Evolutionary conservation across 352 stramenopile genomes (phyloP), one percentile per base, ranked within the genome.

Genomic region (Phytophthora citrophthora): DNA sequence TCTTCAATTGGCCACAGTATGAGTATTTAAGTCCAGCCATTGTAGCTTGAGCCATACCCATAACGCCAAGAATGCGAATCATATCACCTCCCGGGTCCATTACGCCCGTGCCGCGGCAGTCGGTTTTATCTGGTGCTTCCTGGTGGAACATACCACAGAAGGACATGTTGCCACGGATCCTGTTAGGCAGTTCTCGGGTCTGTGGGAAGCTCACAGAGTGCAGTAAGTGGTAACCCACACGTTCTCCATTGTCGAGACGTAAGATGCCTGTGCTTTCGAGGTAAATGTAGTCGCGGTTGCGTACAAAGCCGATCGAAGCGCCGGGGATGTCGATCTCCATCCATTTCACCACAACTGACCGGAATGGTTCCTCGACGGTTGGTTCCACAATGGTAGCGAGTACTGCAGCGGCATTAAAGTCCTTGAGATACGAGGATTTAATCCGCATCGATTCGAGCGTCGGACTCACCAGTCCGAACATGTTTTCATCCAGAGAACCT

Each of bases 311-410:
- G 12, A 61, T 43, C 0, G 61, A 61, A 15, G 57, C 51, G n/a
- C 48, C 43, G 4, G 64, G 71, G 34, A 64, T 61, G 12, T 61
- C 67, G 26, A 70, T 64, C 62, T 79, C 70, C 56, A 79, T 73
- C 70, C 66, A 79, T 54, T 79, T 79, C 32, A 79, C 50, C 16
- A 68, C 57, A 5, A 81, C 47, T 31, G 63, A 64, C 0, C 61
- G 68, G 36, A 88, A 86, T 6, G 79, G 79, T 6, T 82, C 66
- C 24, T 81, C 72, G 8, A 48, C 26, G 2, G 70, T 88, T 13
- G 79, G 79, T n/a, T 74, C 55, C 20, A 77, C 63, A 6, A 89
- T 64, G 0, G 68, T 78, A 4, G 65, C 72, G 1, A 90, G 48
- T n/a, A 90, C 65, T 0, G 73, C 77, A 3, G 74, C 70, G 41